Evolutionary conservation across 352 stramenopile genomes (phyloP).

Genomic region (Pythium phragmitis): DNA sequence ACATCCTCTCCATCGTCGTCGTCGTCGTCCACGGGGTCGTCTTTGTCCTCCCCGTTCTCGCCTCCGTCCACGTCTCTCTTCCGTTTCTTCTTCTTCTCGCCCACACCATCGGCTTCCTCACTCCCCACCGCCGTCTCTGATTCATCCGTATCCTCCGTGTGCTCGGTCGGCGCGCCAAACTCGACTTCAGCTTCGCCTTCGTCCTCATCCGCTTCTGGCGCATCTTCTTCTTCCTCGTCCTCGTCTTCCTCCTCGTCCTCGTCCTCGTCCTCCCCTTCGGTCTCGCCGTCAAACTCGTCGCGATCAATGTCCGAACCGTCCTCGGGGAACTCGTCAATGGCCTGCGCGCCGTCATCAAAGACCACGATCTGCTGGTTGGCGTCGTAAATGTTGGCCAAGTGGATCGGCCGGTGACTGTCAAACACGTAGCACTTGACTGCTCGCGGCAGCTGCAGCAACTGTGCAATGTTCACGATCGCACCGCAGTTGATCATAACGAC

Average conservation of each 20-base stretch:
- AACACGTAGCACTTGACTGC: conserved; percentile 92
- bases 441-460: conserved; percentile 70
- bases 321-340: conserved; percentile 71
- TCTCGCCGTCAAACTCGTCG: conserved; percentile 59
- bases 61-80: conserved; percentile 35
- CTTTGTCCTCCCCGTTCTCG: conserved; percentile 30
- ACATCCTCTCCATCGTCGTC: background rate
- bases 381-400: conserved; percentile 96
- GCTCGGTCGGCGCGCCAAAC: conserved; percentile 27
- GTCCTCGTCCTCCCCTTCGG: conserved; percentile 53
- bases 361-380: conserved; percentile 73
- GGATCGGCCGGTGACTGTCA: conserved; percentile 94
- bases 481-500: conserved; percentile 95
- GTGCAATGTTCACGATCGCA: conserved; percentile 89
- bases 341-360: conserved; percentile 76
- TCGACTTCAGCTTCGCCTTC: conserved; percentile 51
- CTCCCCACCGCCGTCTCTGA: conserved; percentile 16
- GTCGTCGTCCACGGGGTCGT: conserved; percentile 26
- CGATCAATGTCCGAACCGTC: conserved; percentile 81
- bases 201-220: conserved; percentile 37
- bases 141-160: conserved; percentile 8
- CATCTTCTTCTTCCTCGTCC: conserved; percentile 50
- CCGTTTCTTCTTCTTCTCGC: conserved; percentile 35
- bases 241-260: conserved; percentile 64
- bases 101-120: background rate